Base-by-base conservation (phyloP, 768 basidiomycete species). In the Agrocybe pediades region DNA sequence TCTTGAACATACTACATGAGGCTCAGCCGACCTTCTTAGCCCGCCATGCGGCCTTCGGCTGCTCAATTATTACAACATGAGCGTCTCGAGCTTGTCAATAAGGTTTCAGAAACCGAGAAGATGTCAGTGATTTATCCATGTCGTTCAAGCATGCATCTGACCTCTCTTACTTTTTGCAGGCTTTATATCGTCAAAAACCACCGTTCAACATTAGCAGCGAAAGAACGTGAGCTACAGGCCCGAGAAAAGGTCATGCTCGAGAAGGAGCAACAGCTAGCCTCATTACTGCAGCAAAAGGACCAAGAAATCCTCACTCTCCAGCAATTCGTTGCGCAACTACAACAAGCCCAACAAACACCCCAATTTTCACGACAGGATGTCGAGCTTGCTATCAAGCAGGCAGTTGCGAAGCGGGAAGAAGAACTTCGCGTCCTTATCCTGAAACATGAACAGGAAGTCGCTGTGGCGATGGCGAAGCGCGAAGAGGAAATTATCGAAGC, bases 21-120 rank as follows among this genome's bases (percentile, higher is more conserved):
- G n/a, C 1, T 27, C 36, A 29, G 25, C 21, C 2, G 19, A 20
- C 16, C 21, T 9, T n/a, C 11, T n/a, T 41, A 93, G 90, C 92
- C 92, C 3, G 89, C 90, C 1, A 90, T 91, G 87, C 83, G 92
- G 33, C 92, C 91, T 1, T 92, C 90, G 0, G 88, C 90, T 0
- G 79, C 83, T 7, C 90, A 91, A 64, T 79, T 93, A 8, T 80
- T 93, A 15, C 88, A 90, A 61, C 87, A 91, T 56, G 91, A 94
- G 62, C 82, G 89, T 0, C 63, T 93, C 3, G 81, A 87, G 30
- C 77, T 89, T 13, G 85, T 85, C 0, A 79, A 79, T 62, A 89
- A 88, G 62, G 84, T 92, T 16, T 68, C 82, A 8, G 90, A 92
- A 62, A 83, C 89, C 0, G 86, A 91, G 60, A 92, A 89, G 60